phyloP scores from a whole-genome alignment of 805 yeast genomes.

The Sugiyamaella valdiviana region DNA sequence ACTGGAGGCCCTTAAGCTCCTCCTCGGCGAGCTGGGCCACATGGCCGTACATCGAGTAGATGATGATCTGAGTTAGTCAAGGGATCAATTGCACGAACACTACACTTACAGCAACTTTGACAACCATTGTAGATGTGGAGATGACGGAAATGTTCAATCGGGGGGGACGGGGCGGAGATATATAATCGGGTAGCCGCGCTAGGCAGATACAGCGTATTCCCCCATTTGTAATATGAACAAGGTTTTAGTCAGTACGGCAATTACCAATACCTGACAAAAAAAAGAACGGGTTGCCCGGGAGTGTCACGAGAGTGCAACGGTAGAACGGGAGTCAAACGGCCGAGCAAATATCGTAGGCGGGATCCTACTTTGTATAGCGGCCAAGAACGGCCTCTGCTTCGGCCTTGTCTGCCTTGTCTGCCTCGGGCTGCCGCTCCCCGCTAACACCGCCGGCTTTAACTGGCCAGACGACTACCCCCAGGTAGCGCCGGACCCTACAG shows the following conservation, averaged over 20 bases:
- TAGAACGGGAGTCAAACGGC: no score
- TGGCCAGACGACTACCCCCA: no score
- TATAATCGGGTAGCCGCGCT: neutral
- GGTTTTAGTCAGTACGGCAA: neutral
- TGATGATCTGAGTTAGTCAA: slow-evolving; percentile 41
- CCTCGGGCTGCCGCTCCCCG: no score
- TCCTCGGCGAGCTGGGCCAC: slow-evolving; percentile 60
- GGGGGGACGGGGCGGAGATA: neutral
- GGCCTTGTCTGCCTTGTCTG: no score
- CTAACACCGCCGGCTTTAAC: no score
- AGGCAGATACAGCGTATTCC: neutral
- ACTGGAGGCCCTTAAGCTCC: slow-evolving; percentile 59
- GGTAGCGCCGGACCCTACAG: no score
- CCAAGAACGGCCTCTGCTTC: no score
- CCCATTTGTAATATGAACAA: neutral
- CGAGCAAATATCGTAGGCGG: no score
- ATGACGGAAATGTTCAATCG: neutral
- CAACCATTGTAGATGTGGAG: slow-evolving; percentile 1
- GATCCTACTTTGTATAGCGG: no score
- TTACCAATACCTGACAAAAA: neutral
- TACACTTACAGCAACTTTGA: slow-evolving; percentile 19
- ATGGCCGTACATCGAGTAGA: slow-evolving; percentile 78
- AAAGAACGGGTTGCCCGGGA: no score
- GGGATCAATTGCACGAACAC: neutral
- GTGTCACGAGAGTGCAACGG: no score